Base-by-base conservation (phyloP, 371 early-diverging fungal species). In the Circinella umbellata region DNA sequence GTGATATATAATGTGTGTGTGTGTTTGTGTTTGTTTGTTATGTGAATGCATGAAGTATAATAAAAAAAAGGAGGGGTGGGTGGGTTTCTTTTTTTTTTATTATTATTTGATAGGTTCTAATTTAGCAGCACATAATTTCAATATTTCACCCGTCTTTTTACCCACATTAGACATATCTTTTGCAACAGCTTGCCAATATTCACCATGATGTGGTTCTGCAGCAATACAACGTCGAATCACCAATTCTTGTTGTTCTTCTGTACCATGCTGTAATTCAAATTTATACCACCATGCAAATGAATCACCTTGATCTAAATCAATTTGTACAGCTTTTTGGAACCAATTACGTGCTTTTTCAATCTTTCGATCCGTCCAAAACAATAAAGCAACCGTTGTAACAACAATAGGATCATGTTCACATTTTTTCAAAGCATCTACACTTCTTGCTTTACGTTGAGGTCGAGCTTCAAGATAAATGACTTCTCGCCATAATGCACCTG, bases 221-320 rank as follows among this genome's bases (percentile, higher is more conserved):
- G 83, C 81, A 0, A 86, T 83, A 76, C 95, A 97, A 34, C 87
- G 84, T 53, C 80, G 78, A n/a, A 94, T 79, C 42, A 96, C 82
- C 20, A 83, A 76, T 13, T 79, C 67, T 46, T 89, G 89, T 63
- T 82, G 82, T 42, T 84, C 85, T 63, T 84, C 84, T 14, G 82
- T 87, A 0, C 96, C 94, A 72, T 95, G 91, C 70, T 90, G 86
- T 55, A 80, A 64, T 80, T 98, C 98, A 82, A 98, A 97, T 66
- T 92, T 91, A 68, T 91, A 91, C 89, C 92, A 95, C 95, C 96
- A 98, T 10, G 96, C 98, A 95, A 96, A 98, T 1, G 93, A 87
- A 76, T 98, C 99, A 4, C 98, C 99, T 13, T 89, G 82, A 74
- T 98, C 95, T 7, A 94, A 86, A 71, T 97, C 93, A 4, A 90